phyloP scores from a whole-genome alignment of 768 basidiomycete species.

The Auricularia sp. region DNA sequence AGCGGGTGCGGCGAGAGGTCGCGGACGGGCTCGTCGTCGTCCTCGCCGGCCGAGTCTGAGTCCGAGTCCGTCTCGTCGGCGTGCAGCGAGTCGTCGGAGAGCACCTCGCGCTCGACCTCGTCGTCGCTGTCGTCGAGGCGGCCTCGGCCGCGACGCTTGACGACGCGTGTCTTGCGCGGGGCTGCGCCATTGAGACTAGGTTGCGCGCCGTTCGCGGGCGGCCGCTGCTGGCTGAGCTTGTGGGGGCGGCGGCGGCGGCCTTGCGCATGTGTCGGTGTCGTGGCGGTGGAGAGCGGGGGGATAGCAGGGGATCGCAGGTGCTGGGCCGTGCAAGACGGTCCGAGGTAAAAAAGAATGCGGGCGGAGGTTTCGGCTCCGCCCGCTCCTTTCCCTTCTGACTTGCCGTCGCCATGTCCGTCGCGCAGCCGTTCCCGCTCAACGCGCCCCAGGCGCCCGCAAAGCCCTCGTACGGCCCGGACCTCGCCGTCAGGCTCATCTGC shows the following conservation, averaged over 20 bases:
- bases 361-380: neutral
- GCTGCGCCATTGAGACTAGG: neutral
- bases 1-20: conserved; percentile 30
- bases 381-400: neutral
- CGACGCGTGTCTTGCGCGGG: conserved; percentile 5
- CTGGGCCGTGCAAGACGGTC: too few species aligned
- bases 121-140: conserved; percentile 51
- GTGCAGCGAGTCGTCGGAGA: conserved; percentile 41
- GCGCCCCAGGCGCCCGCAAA: conserved; percentile 20
- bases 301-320: too few species aligned
- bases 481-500: conserved; percentile 83
- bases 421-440: conserved; percentile 75
- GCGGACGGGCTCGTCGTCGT: conserved; percentile 46
- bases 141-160: conserved; percentile 11
- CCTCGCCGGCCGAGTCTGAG: conserved; percentile 41
- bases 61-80: conserved; percentile 13
- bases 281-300: too few species aligned
- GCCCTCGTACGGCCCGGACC: conserved; percentile 66
- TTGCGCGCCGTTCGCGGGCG: neutral
- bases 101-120: conserved; percentile 61
- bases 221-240: neutral
- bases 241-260: neutral
- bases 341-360: neutral
- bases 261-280: neutral
- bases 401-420: conserved; percentile 45